A percentile compares a stretch with the other conserved stretches of the same genome.
These are phyloP conservation scores for Entomortierella beljakovae DNA, from an alignment of 192 early-diverging fungal species.

Conservation along the genomic window DNA sequence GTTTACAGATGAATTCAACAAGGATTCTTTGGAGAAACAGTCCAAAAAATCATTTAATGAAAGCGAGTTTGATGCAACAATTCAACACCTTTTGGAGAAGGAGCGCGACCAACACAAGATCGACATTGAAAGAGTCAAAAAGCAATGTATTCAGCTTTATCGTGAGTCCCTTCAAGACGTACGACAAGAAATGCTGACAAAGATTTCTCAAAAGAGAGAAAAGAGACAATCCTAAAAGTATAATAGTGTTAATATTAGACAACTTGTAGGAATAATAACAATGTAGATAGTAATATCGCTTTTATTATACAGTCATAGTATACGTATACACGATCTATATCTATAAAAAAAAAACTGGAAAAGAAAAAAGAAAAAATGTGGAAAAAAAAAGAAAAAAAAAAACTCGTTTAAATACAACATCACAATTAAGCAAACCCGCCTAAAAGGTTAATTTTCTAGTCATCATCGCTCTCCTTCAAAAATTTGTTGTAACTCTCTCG, in stretches of 20 bases:
- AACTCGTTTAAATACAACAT: no score
- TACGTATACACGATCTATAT: no score
- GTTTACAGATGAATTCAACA: not conserved
- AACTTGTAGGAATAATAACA: not conserved
- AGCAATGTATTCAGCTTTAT: constrained; percentile 17
- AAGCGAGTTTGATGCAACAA: not conserved
- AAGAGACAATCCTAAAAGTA: not conserved
- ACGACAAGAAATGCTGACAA: constrained; percentile 15
- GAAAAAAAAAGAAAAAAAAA: no score
- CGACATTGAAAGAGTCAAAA: constrained; percentile 25
- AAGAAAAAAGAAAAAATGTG: no score
- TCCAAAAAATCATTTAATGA: not conserved
- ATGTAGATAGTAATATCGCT: not conserved
- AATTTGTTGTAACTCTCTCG: constrained; percentile 58
- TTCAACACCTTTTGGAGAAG: not conserved
- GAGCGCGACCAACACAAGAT: constrained; percentile 4
- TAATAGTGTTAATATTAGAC: no score
- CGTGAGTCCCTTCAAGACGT: constrained; percentile 22
- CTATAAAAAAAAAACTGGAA: no score
- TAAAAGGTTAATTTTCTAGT: no score
- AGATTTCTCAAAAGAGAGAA: not conserved
- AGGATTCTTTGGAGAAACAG: not conserved
- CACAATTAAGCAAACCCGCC: no score
- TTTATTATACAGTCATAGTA: no score
- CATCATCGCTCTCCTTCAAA: constrained; percentile 43